Percentiles rank a stretch among this genome's conserved stretches.
These are phyloP conservation scores for Alectoria sarmentosa DNA, from an alignment of 495 filamentous ascomycete species.

Conservation along the genomic window DNA sequence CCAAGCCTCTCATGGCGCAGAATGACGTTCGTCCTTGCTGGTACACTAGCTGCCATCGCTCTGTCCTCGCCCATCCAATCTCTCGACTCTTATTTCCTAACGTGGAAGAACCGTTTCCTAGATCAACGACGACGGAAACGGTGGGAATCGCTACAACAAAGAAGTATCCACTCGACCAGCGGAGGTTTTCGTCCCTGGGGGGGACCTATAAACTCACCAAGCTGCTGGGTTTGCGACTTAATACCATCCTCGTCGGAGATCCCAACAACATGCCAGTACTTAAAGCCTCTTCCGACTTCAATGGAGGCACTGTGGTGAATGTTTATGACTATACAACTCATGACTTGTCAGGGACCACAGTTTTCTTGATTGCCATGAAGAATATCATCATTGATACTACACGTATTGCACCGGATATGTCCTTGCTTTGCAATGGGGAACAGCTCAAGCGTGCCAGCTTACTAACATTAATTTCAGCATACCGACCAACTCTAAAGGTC, in stretches of 20 bases:
- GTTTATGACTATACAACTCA: slow-evolving; percentile 28
- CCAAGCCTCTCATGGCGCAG: neutral
- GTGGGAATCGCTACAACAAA: slow-evolving; percentile 32
- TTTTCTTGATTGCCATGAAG: slow-evolving; percentile 40
- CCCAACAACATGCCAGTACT: neutral
- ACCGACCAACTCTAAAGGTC: slow-evolving; percentile 43
- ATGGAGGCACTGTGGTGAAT: neutral
- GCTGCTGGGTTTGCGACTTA: slow-evolving; percentile 17
- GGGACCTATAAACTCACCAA: slow-evolving; percentile 39
- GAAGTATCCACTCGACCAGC: slow-evolving; percentile 36
- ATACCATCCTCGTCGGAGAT: neutral
- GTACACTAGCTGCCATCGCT: neutral
- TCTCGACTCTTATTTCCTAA: neutral
- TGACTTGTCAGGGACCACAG: slow-evolving; percentile 31
- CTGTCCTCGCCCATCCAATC: neutral
- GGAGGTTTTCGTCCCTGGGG: slow-evolving; percentile 42
- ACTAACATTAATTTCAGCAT: slow-evolving; percentile 69
- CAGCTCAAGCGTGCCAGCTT: slow-evolving; percentile 61
- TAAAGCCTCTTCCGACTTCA: neutral
- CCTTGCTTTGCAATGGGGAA: slow-evolving; percentile 52
- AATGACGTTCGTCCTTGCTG: neutral
- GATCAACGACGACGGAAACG: slow-evolving; percentile 30
- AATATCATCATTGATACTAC: slow-evolving; percentile 38
- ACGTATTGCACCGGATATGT: slow-evolving; percentile 26
- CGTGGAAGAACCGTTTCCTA: neutral